Percentiles rank a stretch among this genome's conserved stretches.
Conservation (phyloP, 2,329 filamentous ascomycete genomes). For the Berkeleyomyces rouxiae region DNA sequence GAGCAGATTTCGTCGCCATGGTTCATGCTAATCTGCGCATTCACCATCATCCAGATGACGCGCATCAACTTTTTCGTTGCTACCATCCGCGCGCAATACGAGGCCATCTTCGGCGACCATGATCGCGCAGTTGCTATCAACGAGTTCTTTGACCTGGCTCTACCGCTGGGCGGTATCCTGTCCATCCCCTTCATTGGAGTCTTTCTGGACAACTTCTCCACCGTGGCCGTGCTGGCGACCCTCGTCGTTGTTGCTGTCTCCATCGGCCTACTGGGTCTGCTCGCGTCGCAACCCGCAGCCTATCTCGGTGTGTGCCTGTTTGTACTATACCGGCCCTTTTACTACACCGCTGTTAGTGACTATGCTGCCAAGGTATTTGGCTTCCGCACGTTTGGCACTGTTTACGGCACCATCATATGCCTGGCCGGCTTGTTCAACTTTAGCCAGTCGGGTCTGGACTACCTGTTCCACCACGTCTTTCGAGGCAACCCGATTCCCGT, state of each 20-base stretch:
- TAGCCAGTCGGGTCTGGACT: constrained; percentile 62
- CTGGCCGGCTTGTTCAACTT: constrained; percentile 73
- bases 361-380: constrained; percentile 86
- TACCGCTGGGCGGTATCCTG: constrained; percentile 70
- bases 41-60: constrained; percentile 62
- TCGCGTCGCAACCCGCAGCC: constrained; percentile 51
- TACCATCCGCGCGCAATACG: constrained; percentile 69
- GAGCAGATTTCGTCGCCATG: constrained; percentile 65
- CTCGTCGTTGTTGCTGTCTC: constrained; percentile 56
- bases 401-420: constrained; percentile 86
- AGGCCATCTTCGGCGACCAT: constrained; percentile 49
- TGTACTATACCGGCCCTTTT: constrained; percentile 71
- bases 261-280: constrained; percentile 61
- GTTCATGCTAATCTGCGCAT: constrained; percentile 70
- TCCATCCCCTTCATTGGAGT: constrained; percentile 74
- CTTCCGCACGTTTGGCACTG: constrained; percentile 78
- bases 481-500: constrained; percentile 58
- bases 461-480: constrained; percentile 58
- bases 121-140: constrained; percentile 53
- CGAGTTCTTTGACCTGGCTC: constrained; percentile 61
- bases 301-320: constrained; percentile 67
- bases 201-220: constrained; percentile 61
- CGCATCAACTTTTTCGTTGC: constrained; percentile 89
- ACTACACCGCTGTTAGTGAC: constrained; percentile 82
- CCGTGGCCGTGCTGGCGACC: constrained; percentile 49